Evolutionary conservation across 176 grass and related monocot genomes (phyloP), one percentile per base, ranked within the genome.

Genomic region (Typha latifolia): DNA sequence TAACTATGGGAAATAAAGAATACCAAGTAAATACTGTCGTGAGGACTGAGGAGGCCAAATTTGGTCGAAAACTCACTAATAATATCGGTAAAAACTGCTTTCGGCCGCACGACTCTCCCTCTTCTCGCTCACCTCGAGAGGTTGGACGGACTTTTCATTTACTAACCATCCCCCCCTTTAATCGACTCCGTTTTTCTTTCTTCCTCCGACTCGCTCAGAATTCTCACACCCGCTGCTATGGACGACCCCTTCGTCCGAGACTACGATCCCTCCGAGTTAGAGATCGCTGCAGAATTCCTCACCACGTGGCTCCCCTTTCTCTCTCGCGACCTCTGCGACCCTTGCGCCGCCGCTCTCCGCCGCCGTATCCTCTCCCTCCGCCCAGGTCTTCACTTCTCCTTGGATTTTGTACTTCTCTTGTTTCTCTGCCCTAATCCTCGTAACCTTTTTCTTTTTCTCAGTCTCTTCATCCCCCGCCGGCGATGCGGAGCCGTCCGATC

Each of bases 271-370:
- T 80, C 82, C 20, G 94, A 99, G 37, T 75, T 87, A n/a, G 89
- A 80, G 78, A 84, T 93, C 79, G 85, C 94, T 10, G 72, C 78
- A 1, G 89, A 99, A 70, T 99, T 99, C 79, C 84, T 99, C 61
- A 87, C 75, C 73, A 84, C 79, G 9, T 99, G 94, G 94, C 79
- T 99, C 12, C 89, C 94, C 32, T 99, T 99, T 73, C 80, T 99
- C 67, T 81, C 86, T 31, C 75, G 77, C 1, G 89, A 65, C 14
- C 83, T 99, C 59, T 99, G 94, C 81, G 51, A 82, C 10, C 69
- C 73, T 34, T 99, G 94, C 75, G 79, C 52, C 69, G 23, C 15
- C 24, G 72, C 75, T 11, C 75, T 99, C 64, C 83, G 79, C 73
- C 15, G 13, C 63, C 89, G 94, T 69, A 78, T 93, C 83, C 18